These are phyloP conservation scores for Dispira parvispora DNA, from an alignment of 192 early-diverging fungal genomes.

Conservation along the genomic window DNA sequence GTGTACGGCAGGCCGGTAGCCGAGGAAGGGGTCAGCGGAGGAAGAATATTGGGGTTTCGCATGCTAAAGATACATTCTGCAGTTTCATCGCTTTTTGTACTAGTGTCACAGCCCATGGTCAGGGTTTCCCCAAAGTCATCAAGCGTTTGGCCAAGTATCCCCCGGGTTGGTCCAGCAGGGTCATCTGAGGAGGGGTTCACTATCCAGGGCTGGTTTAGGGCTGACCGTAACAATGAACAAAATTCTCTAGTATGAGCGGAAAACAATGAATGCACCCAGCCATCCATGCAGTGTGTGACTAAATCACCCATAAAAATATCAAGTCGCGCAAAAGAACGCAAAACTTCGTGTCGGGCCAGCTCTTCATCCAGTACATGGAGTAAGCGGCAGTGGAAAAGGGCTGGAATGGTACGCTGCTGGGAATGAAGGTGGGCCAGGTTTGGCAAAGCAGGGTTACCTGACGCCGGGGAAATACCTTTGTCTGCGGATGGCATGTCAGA, in stretches of 20 bases:
- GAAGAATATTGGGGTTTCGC: neutral
- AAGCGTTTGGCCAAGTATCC: too few species aligned
- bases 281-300: neutral
- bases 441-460: too few species aligned
- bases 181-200: too few species aligned
- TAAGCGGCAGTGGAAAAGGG: constrained; percentile 7
- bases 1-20: neutral
- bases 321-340: neutral
- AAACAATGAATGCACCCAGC: neutral
- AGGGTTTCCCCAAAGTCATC: too few species aligned
- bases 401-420: neutral
- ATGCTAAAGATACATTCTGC: neutral
- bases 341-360: neutral
- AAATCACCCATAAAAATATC: neutral
- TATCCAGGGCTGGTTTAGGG: neutral
- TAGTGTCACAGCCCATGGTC: too few species aligned
- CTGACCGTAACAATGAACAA: neutral
- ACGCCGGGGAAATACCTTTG: neutral
- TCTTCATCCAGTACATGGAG: neutral
- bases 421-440: neutral
- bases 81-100: too few species aligned
- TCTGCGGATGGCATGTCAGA: neutral
- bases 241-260: neutral
- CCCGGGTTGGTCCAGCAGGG: too few species aligned
- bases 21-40: neutral